Conservation (phyloP, 2,329 filamentous ascomycete species). For the Penicillium sp. region DNA sequence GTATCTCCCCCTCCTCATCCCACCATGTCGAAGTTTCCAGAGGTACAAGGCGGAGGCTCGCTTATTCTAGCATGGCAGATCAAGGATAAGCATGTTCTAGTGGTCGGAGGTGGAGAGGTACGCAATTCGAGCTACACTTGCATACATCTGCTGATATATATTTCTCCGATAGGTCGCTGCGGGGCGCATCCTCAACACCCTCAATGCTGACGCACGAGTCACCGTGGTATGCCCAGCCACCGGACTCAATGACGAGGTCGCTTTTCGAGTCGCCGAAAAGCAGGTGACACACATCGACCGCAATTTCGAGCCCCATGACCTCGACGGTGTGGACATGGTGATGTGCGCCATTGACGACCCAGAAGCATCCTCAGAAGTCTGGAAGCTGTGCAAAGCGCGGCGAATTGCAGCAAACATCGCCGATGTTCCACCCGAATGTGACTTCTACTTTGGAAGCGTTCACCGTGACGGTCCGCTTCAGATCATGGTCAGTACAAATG, state of each 20-base stretch:
- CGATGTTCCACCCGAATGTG: conserved; percentile 93
- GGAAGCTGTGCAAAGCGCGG: conserved; percentile 86
- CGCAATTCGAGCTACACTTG: conserved; percentile 14
- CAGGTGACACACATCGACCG: conserved; percentile 82
- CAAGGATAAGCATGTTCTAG: conserved; percentile 82
- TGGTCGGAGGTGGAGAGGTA: conserved; percentile 94
- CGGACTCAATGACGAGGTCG: conserved; percentile 86
- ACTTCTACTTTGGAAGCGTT: conserved; percentile 97
- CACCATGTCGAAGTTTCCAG: conserved; percentile 65
- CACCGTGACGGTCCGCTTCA: conserved; percentile 94
- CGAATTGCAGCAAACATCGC: conserved; percentile 92
- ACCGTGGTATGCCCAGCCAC: conserved; percentile 78
- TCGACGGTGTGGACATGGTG: conserved; percentile 83
- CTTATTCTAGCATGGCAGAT: conserved; percentile 96
- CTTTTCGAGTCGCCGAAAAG: conserved; percentile 71
- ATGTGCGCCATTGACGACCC: conserved; percentile 92
- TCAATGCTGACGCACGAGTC: conserved; percentile 91
- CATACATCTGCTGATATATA: conserved; percentile 25
- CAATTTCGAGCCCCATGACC: conserved; percentile 81
- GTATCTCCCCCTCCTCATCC: conserved; percentile 8
- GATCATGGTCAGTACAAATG: conserved; percentile 98
- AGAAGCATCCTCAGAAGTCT: conserved; percentile 83
- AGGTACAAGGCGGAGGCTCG: conserved; percentile 86
- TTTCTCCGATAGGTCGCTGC: conserved; percentile 74
- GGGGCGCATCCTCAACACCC: conserved; percentile 87